phyloP scores from a whole-genome alignment of 257 asterid genomes.

The Avicennia marina region DNA sequence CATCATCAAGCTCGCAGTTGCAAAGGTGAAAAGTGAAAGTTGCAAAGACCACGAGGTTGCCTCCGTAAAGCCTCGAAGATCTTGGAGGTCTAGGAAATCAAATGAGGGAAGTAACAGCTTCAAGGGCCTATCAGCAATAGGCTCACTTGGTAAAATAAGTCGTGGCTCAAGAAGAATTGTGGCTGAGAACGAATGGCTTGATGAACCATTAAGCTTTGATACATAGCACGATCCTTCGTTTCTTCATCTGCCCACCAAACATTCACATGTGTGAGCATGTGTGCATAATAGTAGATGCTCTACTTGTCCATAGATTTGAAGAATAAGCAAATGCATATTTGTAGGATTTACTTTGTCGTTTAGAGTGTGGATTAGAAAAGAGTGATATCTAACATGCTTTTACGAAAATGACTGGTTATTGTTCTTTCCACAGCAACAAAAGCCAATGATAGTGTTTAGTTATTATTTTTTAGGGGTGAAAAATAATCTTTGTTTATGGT shows the following conservation, averaged over 20 bases:
- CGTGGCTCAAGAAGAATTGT: slow-evolving; percentile 56
- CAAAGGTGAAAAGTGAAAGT: slow-evolving; percentile 38
- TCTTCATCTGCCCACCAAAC: not conserved
- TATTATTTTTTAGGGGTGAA: no score
- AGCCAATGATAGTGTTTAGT: no score
- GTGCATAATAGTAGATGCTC: slow-evolving; percentile 18
- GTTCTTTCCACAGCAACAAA: no score
- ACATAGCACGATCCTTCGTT: not conserved
- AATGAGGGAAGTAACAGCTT: slow-evolving; percentile 68
- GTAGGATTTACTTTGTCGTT: slow-evolving; percentile 35
- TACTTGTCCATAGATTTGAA: slow-evolving; percentile 27
- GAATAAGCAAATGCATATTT: slow-evolving; percentile 43
- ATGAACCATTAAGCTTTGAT: slow-evolving; percentile 46
- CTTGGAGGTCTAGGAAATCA: slow-evolving; percentile 46
- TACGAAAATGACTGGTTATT: no score
- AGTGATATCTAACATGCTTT: slow-evolving; percentile 23
- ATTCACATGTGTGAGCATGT: slow-evolving; percentile 14
- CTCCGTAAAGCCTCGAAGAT: slow-evolving; percentile 38
- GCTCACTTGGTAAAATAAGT: slow-evolving; percentile 51
- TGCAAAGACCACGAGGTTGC: slow-evolving; percentile 25
- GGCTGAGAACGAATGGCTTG: slow-evolving; percentile 43
- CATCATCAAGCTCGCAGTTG: slow-evolving; percentile 46
- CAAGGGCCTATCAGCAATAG: slow-evolving; percentile 45
- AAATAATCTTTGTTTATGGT: no score
- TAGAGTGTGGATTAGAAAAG: slow-evolving; percentile 19